Evolutionary conservation across 805 yeast genomes (phyloP).

Genomic region (Wickerhamiella cacticola): DNA sequence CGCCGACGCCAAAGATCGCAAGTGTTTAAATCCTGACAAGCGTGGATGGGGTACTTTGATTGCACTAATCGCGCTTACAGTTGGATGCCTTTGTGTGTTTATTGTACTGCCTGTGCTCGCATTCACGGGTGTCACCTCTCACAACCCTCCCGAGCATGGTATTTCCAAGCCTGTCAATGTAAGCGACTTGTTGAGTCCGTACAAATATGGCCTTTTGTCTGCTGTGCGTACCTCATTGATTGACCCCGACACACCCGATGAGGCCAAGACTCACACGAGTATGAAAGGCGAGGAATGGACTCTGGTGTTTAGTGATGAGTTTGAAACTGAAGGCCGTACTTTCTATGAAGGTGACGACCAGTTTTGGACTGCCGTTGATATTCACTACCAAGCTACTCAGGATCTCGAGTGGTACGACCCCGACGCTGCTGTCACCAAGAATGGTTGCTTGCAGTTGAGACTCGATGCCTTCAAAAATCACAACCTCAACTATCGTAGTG

Average conservation of each 20-base stretch:
- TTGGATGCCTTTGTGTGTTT: slow-evolving; percentile 58
- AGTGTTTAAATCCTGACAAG: slow-evolving; percentile 28
- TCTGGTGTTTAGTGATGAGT: slow-evolving; percentile 83
- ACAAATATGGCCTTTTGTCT: slow-evolving; percentile 43
- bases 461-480: slow-evolving; percentile 80
- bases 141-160: slow-evolving; percentile 17
- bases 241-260: slow-evolving; percentile 60
- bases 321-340: slow-evolving; percentile 78
- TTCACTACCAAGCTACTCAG: slow-evolving; percentile 74
- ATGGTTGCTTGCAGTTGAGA: slow-evolving; percentile 56
- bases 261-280: slow-evolving; percentile 40
- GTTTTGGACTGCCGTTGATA: slow-evolving; percentile 74
- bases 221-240: slow-evolving; percentile 51
- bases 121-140: slow-evolving; percentile 52
- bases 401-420: slow-evolving; percentile 96
- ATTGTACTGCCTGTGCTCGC: slow-evolving; percentile 75
- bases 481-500: slow-evolving; percentile 70
- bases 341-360: slow-evolving; percentile 88
- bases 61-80: slow-evolving; percentile 39
- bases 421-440: slow-evolving; percentile 66
- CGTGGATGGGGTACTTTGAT: slow-evolving; percentile 28
- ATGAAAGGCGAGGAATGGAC: slow-evolving; percentile 56
- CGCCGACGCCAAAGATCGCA: slow-evolving; percentile 66
- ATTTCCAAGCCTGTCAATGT: background rate
- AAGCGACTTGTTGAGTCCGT: slow-evolving; percentile 39